Base-by-base conservation (phyloP, 2,329 filamentous ascomycete genomes). In the Exophiala sideris region DNA sequence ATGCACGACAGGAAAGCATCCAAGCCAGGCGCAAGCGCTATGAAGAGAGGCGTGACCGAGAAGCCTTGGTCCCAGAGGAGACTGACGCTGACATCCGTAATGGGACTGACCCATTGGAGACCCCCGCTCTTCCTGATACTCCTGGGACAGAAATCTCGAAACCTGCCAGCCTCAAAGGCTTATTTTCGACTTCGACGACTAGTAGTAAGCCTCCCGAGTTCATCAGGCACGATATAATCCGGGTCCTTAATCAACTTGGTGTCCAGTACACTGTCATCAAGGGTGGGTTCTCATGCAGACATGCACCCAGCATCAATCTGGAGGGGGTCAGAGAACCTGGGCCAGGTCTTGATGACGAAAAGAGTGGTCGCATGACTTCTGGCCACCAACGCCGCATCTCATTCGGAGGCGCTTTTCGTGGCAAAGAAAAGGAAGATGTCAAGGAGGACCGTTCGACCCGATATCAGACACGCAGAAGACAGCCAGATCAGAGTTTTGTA, bases 111-210 rank as follows among this genome's bases (percentile, higher is more conserved):
- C 76, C 73, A 21, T 68, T 77, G 14, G 78, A 80, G 38, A 76
- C 74, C 46, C 71, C 71, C 10, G 64, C 68, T 20, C 70, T 73
- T 20, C 64, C 64, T 35, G 71, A 74, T 47, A 74, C 73, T 34
- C 70, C 73, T 44, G 85, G 87, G 4, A 90, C 95, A 62, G 82
- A 92, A 57, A 86, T 92, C 49, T 72, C 73, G 11, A 96, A 96
- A 70, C 94, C 94, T 0, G 94, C 97, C 2, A 97, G 88, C 70
- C 81, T 99, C 53, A 99, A 97, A 72, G 94, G 94, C 3, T 79
- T 99, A 14, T 97, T 99, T 74, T 97, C 92, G 65, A 94, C 97
- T 50, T 95, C 90, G 3, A 99, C 94, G 0, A 99, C 94, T 5
- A 96, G 91, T 54, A 94, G 86, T 67, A 95, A 95, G 68, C 89